phyloP scores from a whole-genome alignment of 129 eudicot species.

The Artemisia annua region DNA sequence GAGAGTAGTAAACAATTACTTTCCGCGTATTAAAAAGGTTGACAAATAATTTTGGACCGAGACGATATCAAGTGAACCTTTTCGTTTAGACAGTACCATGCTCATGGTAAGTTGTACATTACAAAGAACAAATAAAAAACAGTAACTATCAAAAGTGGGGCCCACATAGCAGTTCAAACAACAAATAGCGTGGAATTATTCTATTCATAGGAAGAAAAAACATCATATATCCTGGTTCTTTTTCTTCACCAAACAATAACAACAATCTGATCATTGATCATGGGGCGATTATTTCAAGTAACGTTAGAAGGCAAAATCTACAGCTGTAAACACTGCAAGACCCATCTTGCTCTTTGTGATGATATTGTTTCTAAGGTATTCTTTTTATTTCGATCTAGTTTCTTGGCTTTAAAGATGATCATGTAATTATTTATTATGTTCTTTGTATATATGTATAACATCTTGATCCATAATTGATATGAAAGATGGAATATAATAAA shows the following conservation, averaged over 20 bases:
- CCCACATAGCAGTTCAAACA: slow-evolving; percentile 20
- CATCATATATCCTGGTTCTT: background rate
- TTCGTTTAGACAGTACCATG: too few species aligned
- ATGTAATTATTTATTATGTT: background rate
- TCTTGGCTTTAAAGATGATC: slow-evolving; percentile 11
- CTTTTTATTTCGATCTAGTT: background rate
- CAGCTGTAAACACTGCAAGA: too few species aligned
- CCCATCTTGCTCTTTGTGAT: too few species aligned
- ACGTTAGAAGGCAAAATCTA: slow-evolving; percentile 50
- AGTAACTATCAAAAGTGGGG: background rate
- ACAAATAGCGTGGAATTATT: slow-evolving; percentile 20
- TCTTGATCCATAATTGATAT: too few species aligned
- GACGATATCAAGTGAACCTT: too few species aligned
- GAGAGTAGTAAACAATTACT: too few species aligned
- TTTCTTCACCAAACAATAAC: background rate
- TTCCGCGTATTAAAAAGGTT: too few species aligned
- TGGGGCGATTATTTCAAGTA: slow-evolving; percentile 85
- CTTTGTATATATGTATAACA: background rate
- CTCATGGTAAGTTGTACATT: too few species aligned
- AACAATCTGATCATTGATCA: slow-evolving; percentile 11
- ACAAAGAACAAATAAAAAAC: background rate
- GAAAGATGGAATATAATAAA: too few species aligned
- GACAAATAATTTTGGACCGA: too few species aligned
- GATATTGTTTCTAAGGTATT: slow-evolving; percentile 53
- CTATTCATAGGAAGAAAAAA: background rate